Evolutionary conservation across 2,329 filamentous ascomycete genomes (phyloP), one percentile per base, ranked within the genome.

Genomic region (Hyphodiscus sp.): DNA sequence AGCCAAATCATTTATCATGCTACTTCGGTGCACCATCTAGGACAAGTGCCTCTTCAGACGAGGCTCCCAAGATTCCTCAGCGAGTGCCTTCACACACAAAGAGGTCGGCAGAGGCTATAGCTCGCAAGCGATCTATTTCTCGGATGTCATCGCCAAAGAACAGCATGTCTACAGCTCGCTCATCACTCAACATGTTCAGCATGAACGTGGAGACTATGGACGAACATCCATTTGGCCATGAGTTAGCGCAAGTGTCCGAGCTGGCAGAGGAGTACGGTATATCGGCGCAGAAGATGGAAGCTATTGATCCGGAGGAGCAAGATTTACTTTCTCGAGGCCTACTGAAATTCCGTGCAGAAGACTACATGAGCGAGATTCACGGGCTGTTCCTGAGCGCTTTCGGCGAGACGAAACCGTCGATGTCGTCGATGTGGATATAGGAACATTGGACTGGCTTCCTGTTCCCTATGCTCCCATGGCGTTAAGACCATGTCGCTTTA

Each of bases 241-340:
- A 99, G 71, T 76, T 97, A 50, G 90, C 89, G 53, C 87, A 97
- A 71, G 89, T 97, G 20, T 90, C 91, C 50, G 94, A 97, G 71
- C 80, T 96, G 16, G 92, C 87, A 0, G 94, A 97, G 72, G 91
- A 96, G 70, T 92, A 90, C 62, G 83, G 83, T 43, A 77, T 83
- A 9, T 23, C 20, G 13, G 18, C 20, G 15, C 45, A 82, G 41
- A 72, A 61, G 18, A 67, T 77, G 58, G 77, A 78, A n/a, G 75
- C 83, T 45, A 73, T 85, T 41, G 86, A 91, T 45, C 87, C 89
- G 52, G 90, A 95, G 69, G 79, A 89, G 64, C 75, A 81, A 60
- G 81, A 85, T 55, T 81, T 97, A 67, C 70, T 78, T 55, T 76
- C 79, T 20, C 82, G 81, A 57, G 89, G 89, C 2, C 78, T 96